Base-by-base conservation (phyloP, 305 asterid species). In the Withania somnifera region DNA sequence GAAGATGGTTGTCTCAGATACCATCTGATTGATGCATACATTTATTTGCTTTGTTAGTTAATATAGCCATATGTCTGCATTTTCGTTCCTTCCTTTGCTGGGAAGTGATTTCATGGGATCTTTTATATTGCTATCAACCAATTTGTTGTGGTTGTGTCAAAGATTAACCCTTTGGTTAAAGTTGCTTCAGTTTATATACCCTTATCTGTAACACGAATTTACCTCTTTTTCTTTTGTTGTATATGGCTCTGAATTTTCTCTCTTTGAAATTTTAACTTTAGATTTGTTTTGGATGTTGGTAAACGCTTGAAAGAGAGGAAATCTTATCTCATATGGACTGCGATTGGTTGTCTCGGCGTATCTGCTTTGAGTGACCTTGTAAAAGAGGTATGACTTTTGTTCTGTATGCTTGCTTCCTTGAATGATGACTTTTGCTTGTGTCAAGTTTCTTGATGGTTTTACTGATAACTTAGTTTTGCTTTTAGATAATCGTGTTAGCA, bases 331-430 rank as follows among this genome's bases (percentile, higher is more conserved):
- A 88, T 95, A 84, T 95, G 93, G 88, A 87, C 91, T 86, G 98
- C 99, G 28, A 97, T 92, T 79, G 97, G 93, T 67, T 90, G 94
- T 83, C 97, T 95, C 20, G 99, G 99, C 64, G 86, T 88, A 22
- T 87, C 95, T 80, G 98, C 97, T 86, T 78, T 96, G 87, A 90
- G 89, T 45, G 98, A 94, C 91, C 94, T 96, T 80, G 88, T 96
- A 76, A 91, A 88, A 86, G 99, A 94, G 98, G 99, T 94, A 88
- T 81, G 15, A 4, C 58, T 54, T 54, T 50, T 53, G 32, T 77
- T 22, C 61, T 60, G 11, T 45, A 68, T 67, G 45, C 50, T 8
- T 76, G 53, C 47, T n/a, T 11, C 64, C 20, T 11, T 77, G 30
- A 61, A 40, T 30, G 66, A 26, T 36, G 61, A 75, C 45, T 61